Evolutionary conservation across 768 basidiomycete genomes (phyloP), one percentile per base, ranked within the genome.

Genomic region (Phaeolepiota aurea): DNA sequence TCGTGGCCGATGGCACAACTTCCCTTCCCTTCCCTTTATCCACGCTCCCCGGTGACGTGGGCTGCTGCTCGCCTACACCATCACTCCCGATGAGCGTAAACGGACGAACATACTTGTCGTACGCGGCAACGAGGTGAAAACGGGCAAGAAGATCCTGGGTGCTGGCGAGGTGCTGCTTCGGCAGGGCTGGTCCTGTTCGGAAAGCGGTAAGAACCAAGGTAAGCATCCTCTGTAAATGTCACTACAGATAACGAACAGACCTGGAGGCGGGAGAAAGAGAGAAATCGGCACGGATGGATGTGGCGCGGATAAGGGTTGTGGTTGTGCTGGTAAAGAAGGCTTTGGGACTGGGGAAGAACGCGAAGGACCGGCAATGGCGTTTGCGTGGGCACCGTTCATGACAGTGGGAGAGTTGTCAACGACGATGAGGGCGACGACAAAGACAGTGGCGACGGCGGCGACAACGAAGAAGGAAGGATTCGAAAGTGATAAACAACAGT

Each of bases 101-200:
- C 9, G 77, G 72, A n/a, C 79, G 71, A 38, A 88, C 87, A 52
- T 88, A 82, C 53, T 79, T 83, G 64, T 87, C 80, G 56, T 89
- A 89, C n/a, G 83, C 78, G 7, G 78, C 50, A 37, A 79, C 70
- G 20, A 89, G 75, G 37, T 74, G 66, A 51, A 89, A 85, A 45
- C 80, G 79, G 33, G 74, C 66, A 42, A 89, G 69, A 38, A 89
- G 77, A 61, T 89, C 87, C 53, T 89, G 77, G 1, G 87, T 87
- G 62, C 86, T 85, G 30, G 70, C 58, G 38, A 89, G 72, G 56
- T 74, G 67, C 19, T 68, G 71, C 28, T 63, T 60, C 37, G 69
- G 69, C 16, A 58, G 63, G 48, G 61, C 60, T 7, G 54, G 62
- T 9, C 52, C 68, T 69, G 48, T 43, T 20, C 19, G 4, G 19